Evolutionary conservation across 768 basidiomycete species (phyloP).

Genomic region (Lentinula sp.): DNA sequence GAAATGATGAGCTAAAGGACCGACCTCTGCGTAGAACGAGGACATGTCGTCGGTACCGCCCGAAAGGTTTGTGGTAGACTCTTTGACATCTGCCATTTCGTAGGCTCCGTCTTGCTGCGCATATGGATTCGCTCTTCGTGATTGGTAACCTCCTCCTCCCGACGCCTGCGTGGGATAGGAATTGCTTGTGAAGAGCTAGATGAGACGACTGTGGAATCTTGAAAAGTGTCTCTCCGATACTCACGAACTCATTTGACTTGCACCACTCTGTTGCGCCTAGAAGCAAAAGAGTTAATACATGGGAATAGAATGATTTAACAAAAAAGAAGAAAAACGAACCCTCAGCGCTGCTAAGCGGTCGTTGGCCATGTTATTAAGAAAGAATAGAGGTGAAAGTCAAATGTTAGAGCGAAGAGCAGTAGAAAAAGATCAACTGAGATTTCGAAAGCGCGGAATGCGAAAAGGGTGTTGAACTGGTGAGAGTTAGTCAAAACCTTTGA

Average conservation of each 20-base stretch:
- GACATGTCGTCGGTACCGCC: constrained; percentile 51
- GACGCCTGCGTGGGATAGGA: constrained; percentile 68
- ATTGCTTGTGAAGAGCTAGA: constrained; percentile 28
- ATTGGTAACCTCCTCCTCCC: constrained; percentile 35
- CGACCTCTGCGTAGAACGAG: constrained; percentile 70
- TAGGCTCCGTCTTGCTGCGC: constrained; percentile 62
- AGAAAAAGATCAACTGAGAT: constrained; percentile 7
- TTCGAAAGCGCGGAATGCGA: constrained; percentile 7
- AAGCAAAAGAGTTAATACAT: constrained; percentile 11
- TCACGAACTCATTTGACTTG: constrained; percentile 41
- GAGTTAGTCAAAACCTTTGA: background rate
- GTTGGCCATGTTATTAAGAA: constrained; percentile 56
- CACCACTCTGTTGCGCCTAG: constrained; percentile 64
- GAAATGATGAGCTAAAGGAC: constrained; percentile 11
- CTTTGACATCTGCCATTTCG: constrained; percentile 67
- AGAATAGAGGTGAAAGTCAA: background rate
- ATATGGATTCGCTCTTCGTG: constrained; percentile 56
- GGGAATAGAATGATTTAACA: constrained; percentile 6
- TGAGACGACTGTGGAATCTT: constrained; percentile 9
- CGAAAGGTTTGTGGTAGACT: constrained; percentile 39
- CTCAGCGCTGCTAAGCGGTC: constrained; percentile 88
- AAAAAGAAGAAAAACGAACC: constrained; percentile 33
- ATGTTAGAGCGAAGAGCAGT: background rate
- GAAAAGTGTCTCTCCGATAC: constrained; percentile 17
- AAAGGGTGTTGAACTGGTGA: constrained; percentile 12